Evolutionary conservation across 2,329 filamentous ascomycete genomes (phyloP).

Genomic region (Metarhizium album): DNA sequence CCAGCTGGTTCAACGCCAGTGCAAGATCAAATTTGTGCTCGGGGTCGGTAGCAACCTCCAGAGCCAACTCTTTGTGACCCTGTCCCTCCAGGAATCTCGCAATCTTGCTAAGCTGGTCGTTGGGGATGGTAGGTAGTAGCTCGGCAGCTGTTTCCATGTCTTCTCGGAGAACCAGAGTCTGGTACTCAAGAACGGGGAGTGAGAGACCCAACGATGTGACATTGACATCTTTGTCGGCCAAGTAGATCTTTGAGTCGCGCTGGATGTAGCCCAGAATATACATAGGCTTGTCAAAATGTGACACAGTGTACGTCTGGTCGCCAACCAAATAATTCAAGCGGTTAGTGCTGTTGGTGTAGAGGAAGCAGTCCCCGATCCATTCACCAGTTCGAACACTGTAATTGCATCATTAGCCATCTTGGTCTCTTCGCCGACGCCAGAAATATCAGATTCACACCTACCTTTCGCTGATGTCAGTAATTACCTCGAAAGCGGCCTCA

Average conservation of each 20-base stretch:
- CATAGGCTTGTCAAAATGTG: conserved; percentile 91
- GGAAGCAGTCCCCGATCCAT: conserved; percentile 98
- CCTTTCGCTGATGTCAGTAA: conserved; percentile 91
- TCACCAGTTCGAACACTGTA: conserved; percentile 80
- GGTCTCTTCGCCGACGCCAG: conserved; percentile 14
- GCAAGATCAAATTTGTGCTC: conserved; percentile 97
- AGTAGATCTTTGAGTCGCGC: conserved; percentile 87
- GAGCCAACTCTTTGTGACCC: conserved; percentile 88
- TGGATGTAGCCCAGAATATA: conserved; percentile 94
- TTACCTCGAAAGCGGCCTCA: conserved; percentile 89
- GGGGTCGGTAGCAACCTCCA: conserved; percentile 86
- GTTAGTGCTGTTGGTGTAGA: conserved; percentile 96
- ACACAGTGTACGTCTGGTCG: conserved; percentile 95
- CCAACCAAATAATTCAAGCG: conserved; percentile 95
- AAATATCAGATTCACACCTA: conserved; percentile 24
- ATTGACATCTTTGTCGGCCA: conserved; percentile 90
- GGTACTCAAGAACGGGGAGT: conserved; percentile 88
- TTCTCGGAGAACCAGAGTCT: conserved; percentile 85
- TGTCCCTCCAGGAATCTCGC: conserved; percentile 95
- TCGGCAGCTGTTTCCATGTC: conserved; percentile 89
- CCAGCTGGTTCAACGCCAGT: conserved; percentile 68
- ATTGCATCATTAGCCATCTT: background rate
- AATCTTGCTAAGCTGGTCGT: conserved; percentile 96
- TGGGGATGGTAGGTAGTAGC: conserved; percentile 70
- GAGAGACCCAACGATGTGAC: conserved; percentile 87